Percentiles rank a stretch among this genome's conserved stretches.
phyloP scores from a whole-genome alignment of 768 basidiomycete species.

The Rhodotorula taiwanensis region DNA sequence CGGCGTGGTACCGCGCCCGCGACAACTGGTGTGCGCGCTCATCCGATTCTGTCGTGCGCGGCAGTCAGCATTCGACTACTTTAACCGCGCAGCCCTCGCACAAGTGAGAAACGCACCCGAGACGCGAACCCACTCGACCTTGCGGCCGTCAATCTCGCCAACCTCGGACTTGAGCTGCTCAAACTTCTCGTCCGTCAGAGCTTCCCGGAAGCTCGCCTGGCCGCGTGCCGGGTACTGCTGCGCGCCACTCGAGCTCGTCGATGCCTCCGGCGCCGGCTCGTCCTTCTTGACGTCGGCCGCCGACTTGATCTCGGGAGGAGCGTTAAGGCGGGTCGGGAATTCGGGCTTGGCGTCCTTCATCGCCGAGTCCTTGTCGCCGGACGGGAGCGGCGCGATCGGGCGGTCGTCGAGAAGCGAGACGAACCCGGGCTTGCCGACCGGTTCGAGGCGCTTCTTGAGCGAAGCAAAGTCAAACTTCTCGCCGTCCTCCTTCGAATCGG shows the following conservation, averaged over 20 bases:
- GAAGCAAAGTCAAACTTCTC: conserved; percentile 58
- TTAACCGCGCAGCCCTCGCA: too few species aligned
- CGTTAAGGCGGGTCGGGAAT: conserved; percentile 28
- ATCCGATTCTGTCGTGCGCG: conserved; percentile 29
- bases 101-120: conserved; percentile 36
- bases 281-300: conserved; percentile 19
- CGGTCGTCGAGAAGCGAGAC: conserved; percentile 18
- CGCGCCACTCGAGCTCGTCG: neutral
- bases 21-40: conserved; percentile 38
- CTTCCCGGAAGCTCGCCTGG: conserved; percentile 64
- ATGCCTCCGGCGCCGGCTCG: neutral
- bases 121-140: conserved; percentile 54
- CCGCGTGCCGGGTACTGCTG: conserved; percentile 47
- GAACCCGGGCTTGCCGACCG: conserved; percentile 30
- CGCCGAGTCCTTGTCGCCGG: conserved; percentile 6
- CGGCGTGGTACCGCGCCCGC: conserved; percentile 38
- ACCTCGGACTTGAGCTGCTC: conserved; percentile 46
- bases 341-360: conserved; percentile 36
- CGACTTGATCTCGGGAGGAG: conserved; percentile 22
- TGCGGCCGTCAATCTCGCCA: conserved; percentile 47
- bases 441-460: conserved; percentile 50
- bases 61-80: neutral
- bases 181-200: conserved; percentile 60
- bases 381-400: conserved; percentile 17
- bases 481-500: conserved; percentile 42